These are phyloP conservation scores for Solanum hybrid DNA, from an alignment of 305 asterid species.

Conservation along the genomic window DNA sequence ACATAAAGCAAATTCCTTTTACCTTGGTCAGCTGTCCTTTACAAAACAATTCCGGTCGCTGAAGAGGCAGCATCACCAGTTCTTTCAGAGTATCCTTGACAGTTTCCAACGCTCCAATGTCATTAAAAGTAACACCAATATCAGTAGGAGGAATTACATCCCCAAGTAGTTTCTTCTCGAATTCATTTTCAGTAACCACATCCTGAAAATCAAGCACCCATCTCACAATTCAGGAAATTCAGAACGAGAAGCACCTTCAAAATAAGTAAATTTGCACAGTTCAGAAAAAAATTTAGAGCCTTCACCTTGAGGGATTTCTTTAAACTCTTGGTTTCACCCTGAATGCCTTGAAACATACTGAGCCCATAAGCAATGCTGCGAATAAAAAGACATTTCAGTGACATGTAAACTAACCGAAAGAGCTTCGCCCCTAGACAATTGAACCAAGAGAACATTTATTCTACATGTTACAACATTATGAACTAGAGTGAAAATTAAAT, in stretches of 20 bases:
- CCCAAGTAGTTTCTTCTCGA: constrained; percentile 79
- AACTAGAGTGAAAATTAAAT: background rate
- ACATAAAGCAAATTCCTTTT: background rate
- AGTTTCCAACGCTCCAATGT: constrained; percentile 82
- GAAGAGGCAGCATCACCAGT: constrained; percentile 88
- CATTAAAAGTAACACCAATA: constrained; percentile 85
- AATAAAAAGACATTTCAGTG: background rate
- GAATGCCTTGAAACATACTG: constrained; percentile 26
- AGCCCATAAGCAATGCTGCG: constrained; percentile 32
- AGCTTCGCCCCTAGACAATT: background rate
- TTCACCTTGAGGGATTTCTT: constrained; percentile 39
- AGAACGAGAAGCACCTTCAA: background rate
- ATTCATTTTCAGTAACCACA: constrained; percentile 80
- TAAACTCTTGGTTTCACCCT: constrained; percentile 29
- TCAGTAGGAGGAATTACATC: constrained; percentile 90
- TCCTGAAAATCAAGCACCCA: constrained; percentile 42
- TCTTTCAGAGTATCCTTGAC: constrained; percentile 87
- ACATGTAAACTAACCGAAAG: background rate
- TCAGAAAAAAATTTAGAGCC: background rate
- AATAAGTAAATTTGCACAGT: background rate
- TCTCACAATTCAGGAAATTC: background rate
- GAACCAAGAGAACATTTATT: background rate
- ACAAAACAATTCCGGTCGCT: constrained; percentile 83
- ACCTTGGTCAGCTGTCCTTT: constrained; percentile 89
- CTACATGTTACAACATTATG: background rate